These are phyloP conservation scores for Myxozyma nipponensis DNA, from an alignment of 805 yeast species.

Conservation along the genomic window DNA sequence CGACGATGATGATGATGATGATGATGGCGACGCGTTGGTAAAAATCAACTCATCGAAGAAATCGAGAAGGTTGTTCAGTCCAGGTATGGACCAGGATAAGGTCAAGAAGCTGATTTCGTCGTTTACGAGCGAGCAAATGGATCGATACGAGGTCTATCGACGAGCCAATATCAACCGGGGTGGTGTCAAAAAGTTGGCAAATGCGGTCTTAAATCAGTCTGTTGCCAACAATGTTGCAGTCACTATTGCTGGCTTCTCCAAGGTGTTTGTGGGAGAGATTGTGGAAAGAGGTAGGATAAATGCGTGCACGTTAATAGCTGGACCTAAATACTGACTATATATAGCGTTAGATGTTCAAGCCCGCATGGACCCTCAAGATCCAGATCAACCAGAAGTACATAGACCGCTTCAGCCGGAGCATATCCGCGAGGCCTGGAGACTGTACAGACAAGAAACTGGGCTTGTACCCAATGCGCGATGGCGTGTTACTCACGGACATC, in stretches of 20 bases:
- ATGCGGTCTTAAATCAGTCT: constrained; percentile 72
- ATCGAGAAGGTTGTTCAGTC: constrained; percentile 8
- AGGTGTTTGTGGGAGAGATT: constrained; percentile 84
- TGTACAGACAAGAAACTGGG: constrained; percentile 63
- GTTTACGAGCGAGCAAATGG: constrained; percentile 78
- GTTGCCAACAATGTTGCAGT: constrained; percentile 76
- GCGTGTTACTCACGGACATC: constrained; percentile 68
- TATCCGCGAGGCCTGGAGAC: constrained; percentile 82
- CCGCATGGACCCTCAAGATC: constrained; percentile 40
- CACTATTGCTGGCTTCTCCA: constrained; percentile 79
- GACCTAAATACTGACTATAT: no score
- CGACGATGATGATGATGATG: neutral
- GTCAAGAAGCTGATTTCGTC: constrained; percentile 51
- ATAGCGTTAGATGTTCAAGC: constrained; percentile 26
- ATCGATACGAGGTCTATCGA: constrained; percentile 79
- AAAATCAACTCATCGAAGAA: neutral
- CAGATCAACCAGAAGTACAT: constrained; percentile 31
- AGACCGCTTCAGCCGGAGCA: constrained; percentile 76
- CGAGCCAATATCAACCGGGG: constrained; percentile 69
- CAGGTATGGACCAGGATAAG: constrained; percentile 20
- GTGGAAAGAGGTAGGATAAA: constrained; percentile 72
- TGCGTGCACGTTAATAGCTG: neutral
- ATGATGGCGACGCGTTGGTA: neutral
- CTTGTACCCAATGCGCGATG: constrained; percentile 60
- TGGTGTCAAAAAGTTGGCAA: constrained; percentile 76